Conservation (phyloP, 2,329 filamentous ascomycete genomes). For the Penicillium sp. region DNA sequence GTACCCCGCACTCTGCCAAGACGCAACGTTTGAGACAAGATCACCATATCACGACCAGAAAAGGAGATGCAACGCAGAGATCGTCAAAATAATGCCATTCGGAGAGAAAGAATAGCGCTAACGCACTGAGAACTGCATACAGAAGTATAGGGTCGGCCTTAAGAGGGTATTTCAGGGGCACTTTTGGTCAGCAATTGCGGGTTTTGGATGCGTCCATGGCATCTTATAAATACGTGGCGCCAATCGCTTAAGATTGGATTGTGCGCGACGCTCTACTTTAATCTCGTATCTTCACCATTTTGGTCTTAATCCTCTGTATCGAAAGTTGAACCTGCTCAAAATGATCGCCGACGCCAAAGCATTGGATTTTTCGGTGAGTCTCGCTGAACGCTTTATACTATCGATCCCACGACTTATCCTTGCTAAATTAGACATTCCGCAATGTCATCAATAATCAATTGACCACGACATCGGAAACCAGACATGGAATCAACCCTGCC, state of each 20-base stretch:
- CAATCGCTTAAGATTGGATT: neutral
- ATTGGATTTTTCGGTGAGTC: conserved; percentile 9
- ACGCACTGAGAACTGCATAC: neutral
- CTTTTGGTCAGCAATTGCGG: neutral
- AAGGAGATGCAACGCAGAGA: neutral
- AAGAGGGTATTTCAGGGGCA: too few species aligned
- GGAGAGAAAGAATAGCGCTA: too few species aligned
- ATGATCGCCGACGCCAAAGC: neutral
- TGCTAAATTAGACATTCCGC: conserved; percentile 34
- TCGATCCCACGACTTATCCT: neutral
- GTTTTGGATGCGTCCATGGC: neutral
- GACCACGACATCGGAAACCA: conserved; percentile 37
- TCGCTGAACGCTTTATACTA: too few species aligned
- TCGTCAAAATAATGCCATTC: neutral
- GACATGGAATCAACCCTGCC: conserved; percentile 46
- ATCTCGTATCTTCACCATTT: neutral
- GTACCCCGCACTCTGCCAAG: neutral
- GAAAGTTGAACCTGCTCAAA: neutral
- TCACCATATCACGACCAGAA: neutral
- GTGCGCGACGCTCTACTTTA: neutral
- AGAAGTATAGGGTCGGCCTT: neutral
- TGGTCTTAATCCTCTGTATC: neutral
- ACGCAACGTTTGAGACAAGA: neutral
- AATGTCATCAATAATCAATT: conserved; percentile 48
- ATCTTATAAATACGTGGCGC: neutral